A percentile compares a stretch with the other conserved stretches of the same genome.
Evolutionary conservation across 2,329 filamentous ascomycete genomes (phyloP).

Genomic region (Alternaria gansuensis): DNA sequence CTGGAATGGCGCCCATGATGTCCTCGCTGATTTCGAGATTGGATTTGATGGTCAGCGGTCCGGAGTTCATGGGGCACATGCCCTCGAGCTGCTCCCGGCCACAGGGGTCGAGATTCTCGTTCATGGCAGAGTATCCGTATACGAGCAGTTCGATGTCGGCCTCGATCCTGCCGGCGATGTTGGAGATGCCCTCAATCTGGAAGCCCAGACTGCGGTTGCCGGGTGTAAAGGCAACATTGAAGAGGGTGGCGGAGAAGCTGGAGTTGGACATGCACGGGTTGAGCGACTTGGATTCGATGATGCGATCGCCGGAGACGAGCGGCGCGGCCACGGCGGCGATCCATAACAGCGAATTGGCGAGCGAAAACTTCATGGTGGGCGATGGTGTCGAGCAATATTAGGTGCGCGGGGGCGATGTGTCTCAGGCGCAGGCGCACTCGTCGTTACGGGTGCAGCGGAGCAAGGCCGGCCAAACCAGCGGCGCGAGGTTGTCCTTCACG

Average conservation of each 20-base stretch:
- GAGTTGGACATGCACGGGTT: conserved; percentile 86
- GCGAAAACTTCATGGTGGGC: conserved; percentile 48
- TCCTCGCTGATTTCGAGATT: conserved; percentile 67
- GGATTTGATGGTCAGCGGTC: conserved; percentile 79
- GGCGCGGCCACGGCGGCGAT: conserved; percentile 53
- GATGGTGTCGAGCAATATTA: conserved; percentile 23
- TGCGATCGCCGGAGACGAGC: conserved; percentile 64
- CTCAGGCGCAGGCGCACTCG: conserved; percentile 40
- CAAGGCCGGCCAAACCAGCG: conserved; percentile 49
- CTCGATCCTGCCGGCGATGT: conserved; percentile 81
- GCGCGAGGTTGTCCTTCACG: conserved; percentile 28
- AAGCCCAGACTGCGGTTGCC: conserved; percentile 76
- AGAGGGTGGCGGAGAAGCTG: conserved; percentile 86
- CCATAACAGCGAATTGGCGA: conserved; percentile 46
- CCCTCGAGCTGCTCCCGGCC: conserved; percentile 69
- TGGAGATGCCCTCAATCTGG: conserved; percentile 81
- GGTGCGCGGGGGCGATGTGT: conserved; percentile 17
- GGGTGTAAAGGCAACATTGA: conserved; percentile 83
- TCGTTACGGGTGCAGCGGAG: conserved; percentile 38
- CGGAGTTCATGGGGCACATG: conserved; percentile 90
- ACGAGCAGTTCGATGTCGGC: conserved; percentile 80
- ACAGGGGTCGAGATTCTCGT: conserved; percentile 78
- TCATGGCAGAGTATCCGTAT: conserved; percentile 80
- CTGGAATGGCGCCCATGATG: conserved; percentile 73
- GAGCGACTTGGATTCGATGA: conserved; percentile 81